These are phyloP conservation scores for Mycena galericulata DNA, from an alignment of 768 basidiomycete species.

Conservation along the genomic window DNA sequence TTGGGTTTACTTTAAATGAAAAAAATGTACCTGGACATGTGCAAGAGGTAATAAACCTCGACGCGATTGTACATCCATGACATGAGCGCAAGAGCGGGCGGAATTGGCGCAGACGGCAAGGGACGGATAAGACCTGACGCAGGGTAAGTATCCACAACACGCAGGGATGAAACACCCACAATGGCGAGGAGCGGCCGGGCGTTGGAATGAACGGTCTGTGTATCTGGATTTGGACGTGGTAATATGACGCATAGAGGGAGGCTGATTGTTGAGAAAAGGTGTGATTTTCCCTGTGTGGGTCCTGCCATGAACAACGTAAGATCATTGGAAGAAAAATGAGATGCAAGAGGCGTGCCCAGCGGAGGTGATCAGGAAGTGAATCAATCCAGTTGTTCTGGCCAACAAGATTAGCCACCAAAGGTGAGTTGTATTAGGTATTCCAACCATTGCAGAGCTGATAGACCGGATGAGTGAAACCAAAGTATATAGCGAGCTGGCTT, in stretches of 20 bases:
- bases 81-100: slow-evolving; percentile 50
- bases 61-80: slow-evolving; percentile 51
- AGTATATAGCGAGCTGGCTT: background rate
- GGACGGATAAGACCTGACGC: slow-evolving; percentile 44
- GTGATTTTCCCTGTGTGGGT: slow-evolving; percentile 50
- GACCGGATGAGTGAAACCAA: background rate
- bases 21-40: slow-evolving; percentile 26
- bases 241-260: slow-evolving; percentile 52
- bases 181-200: slow-evolving; percentile 30
- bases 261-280: slow-evolving; percentile 51
- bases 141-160: background rate
- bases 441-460: slow-evolving; percentile 33
- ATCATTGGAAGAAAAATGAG: no score
- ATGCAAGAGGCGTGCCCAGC: no score
- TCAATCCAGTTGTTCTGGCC: slow-evolving; percentile 34
- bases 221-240: slow-evolving; percentile 49
- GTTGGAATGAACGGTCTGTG: slow-evolving; percentile 61
- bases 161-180: slow-evolving; percentile 15
- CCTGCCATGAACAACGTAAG: slow-evolving; percentile 40
- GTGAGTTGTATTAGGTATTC: background rate
- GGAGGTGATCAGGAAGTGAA: slow-evolving; percentile 18
- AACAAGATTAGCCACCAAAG: background rate
- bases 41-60: slow-evolving; percentile 35
- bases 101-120: slow-evolving; percentile 57
- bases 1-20: background rate